Evolutionary conservation across 345 rosid genomes (phyloP), one percentile per base, ranked within the genome.

Genomic region (Zanthoxylum bungeanum): DNA sequence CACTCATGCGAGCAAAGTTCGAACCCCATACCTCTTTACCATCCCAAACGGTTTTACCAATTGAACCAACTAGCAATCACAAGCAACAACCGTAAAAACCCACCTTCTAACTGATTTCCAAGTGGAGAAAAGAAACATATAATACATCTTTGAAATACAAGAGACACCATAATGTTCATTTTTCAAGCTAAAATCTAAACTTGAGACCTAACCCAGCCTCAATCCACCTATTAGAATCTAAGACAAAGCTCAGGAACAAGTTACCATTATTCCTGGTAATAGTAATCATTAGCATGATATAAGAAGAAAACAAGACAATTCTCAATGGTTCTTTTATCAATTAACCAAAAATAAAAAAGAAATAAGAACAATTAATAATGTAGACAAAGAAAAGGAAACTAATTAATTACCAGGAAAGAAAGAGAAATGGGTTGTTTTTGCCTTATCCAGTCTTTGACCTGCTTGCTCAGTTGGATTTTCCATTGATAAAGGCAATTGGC

Each of bases 381-480:
- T 24, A 34, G 3, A 61, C 19, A 27, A 16, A 47, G 36, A 40
- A 7, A 25, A 28, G 24, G 66, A 40, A 5, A n/a, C 33, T 19
- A 66, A 68, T 64, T 62, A 42, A 52, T 70, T 81, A 90, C 97
- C 98, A 62, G 87, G 80, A 72, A 87, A 84, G 63, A 87, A 82
- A 66, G 88, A 76, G 74, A 88, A 91, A 60, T 75, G 92, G 72
- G 86, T 56, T 24, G 73, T 65, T 44, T 16, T 79, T 63, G 75
- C 87, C 74, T 86, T 86, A 42, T 79, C 77, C 25, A 69, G 71
- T 61, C 75, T 75, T 64, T 82, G 64, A 76, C 78, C 70, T 74
- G 88, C 58, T 75, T 85, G 64, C 87, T 47, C 61, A 68, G 70
- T 69, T 25, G 72, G 56, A 69, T 77, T 82, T 40, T 72, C 89